phyloP scores from a whole-genome alignment of 495 filamentous ascomycete genomes.

The Chaetomidium leptoderma region DNA sequence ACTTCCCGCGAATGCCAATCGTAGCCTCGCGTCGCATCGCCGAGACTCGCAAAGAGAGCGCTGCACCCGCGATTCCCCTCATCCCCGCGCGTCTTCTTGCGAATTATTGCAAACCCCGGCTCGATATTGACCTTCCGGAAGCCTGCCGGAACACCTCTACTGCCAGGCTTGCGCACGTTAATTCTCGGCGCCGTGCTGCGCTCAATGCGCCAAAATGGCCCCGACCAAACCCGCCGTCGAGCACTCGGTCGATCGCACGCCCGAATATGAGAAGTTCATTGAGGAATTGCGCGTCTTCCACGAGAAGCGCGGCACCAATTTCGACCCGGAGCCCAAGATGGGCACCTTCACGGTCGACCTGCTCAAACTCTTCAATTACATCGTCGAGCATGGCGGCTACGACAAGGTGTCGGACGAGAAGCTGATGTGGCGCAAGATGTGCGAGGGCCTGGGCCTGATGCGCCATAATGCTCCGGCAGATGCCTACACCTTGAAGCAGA shows the following conservation, averaged over 20 bases:
- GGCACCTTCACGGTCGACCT: constrained; percentile 67
- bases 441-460: constrained; percentile 57
- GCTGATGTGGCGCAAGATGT: constrained; percentile 71
- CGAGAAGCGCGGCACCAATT: constrained; percentile 63
- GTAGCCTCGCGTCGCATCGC: constrained; percentile 25
- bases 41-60: neutral
- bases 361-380: constrained; percentile 62
- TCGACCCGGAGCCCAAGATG: constrained; percentile 70
- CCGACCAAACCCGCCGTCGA: constrained; percentile 33
- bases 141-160: neutral
- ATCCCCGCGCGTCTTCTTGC: constrained; percentile 3
- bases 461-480: constrained; percentile 62
- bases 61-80: neutral
- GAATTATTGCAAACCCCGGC: neutral
- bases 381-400: constrained; percentile 69
- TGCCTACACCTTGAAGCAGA: constrained; percentile 72
- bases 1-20: constrained; percentile 16
- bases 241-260: constrained; percentile 47
- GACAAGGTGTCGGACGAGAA: constrained; percentile 76
- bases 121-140: no score
- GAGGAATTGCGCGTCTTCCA: constrained; percentile 61
- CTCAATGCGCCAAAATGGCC: constrained; percentile 34
- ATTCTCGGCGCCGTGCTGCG: constrained; percentile 22
- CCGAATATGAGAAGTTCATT: constrained; percentile 68
- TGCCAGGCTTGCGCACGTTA: neutral